A percentile compares a stretch with the other conserved stretches of the same genome.
phyloP scores from a whole-genome alignment of 345 rosid species.

The Balakata baccata region DNA sequence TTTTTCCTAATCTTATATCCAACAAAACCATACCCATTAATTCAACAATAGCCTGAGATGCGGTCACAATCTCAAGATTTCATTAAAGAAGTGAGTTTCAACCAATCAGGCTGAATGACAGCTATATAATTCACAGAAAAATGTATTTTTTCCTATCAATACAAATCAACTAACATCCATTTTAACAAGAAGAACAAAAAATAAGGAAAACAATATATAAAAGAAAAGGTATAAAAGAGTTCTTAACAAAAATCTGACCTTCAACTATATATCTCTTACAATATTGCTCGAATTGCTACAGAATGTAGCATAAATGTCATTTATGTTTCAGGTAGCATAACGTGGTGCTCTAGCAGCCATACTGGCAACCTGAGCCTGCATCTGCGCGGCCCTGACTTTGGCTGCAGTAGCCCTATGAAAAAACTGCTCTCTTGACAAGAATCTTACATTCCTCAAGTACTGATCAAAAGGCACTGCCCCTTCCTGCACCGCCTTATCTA shows the following conservation, averaged over 20 bases:
- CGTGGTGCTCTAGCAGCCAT: conserved; percentile 69
- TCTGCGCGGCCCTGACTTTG: conserved; percentile 69
- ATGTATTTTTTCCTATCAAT: conserved; percentile 8
- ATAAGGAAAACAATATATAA: not conserved
- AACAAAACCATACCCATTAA: not conserved
- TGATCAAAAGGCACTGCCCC: conserved; percentile 69
- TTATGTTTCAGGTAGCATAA: conserved; percentile 14
- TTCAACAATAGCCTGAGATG: not conserved
- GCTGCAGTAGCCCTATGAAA: conserved; percentile 74
- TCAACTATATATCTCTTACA: conserved; percentile 9
- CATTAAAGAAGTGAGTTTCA: not conserved
- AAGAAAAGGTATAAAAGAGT: not conserved
- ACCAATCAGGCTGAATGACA: not conserved
- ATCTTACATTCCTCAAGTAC: conserved; percentile 81
- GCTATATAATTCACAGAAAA: not conserved
- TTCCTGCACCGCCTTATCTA: conserved; percentile 74
- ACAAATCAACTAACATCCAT: conserved; percentile 1
- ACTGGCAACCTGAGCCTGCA: conserved; percentile 84
- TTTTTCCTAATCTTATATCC: not conserved
- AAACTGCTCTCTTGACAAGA: conserved; percentile 90
- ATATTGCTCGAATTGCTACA: conserved; percentile 9
- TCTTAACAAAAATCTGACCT: conserved; percentile 16
- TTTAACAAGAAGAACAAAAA: not conserved
- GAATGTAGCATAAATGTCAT: not conserved
- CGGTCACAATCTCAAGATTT: not conserved